Evolutionary conservation across 2,329 filamentous ascomycete species (phyloP).

Genomic region (Zymoseptoria crescenta): DNA sequence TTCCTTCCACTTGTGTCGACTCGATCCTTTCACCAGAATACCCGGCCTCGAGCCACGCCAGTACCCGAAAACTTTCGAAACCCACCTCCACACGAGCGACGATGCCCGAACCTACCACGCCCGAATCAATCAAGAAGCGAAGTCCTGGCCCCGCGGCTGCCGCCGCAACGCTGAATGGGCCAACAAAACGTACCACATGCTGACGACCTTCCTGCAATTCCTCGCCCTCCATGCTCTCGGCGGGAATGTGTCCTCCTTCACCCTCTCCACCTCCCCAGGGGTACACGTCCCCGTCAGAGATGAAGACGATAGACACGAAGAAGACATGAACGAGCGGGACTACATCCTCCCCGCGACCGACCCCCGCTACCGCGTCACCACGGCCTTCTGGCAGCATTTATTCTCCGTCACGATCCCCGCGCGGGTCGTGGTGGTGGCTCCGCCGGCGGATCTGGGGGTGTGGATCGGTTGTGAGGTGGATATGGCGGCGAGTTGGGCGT

Average conservation of each 20-base stretch:
- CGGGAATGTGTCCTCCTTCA: neutral
- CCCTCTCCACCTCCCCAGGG: neutral
- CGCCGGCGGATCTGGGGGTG: slow-evolving; percentile 50
- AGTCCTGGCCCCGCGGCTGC: too few species aligned
- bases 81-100: slow-evolving; percentile 1
- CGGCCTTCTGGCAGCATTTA: slow-evolving; percentile 45
- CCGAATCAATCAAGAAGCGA: neutral
- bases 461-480: neutral
- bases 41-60: too few species aligned
- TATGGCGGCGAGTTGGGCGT: slow-evolving; percentile 4
- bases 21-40: too few species aligned
- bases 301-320: too few species aligned
- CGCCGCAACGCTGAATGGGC: too few species aligned
- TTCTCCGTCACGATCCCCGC: slow-evolving; percentile 46
- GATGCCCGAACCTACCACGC: neutral
- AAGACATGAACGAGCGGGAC: too few species aligned
- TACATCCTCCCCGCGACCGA: neutral
- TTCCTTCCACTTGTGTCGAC: neutral
- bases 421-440: slow-evolving; percentile 43
- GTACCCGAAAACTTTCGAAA: neutral
- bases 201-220: slow-evolving; percentile 20
- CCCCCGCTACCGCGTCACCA: neutral
- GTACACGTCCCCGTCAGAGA: too few species aligned
- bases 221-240: slow-evolving; percentile 12
- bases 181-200: slow-evolving; percentile 15